These are phyloP conservation scores for Colletotrichum godetiae DNA, from an alignment of 2,329 filamentous ascomycete species.

Conservation along the genomic window DNA sequence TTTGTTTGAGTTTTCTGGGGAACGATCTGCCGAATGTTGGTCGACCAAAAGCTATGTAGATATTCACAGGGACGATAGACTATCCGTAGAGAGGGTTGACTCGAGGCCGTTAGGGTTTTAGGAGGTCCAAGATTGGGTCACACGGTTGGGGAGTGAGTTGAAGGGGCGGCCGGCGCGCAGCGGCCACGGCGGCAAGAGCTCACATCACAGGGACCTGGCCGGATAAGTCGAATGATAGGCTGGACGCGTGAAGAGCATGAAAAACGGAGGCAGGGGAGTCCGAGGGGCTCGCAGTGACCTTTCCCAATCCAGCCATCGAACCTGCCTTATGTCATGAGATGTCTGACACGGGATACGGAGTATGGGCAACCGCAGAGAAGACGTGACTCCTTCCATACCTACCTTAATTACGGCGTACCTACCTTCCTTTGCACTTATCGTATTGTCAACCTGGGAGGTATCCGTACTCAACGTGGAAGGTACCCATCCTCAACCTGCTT, in stretches of 20 bases:
- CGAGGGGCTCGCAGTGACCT: background rate
- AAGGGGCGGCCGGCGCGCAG: background rate
- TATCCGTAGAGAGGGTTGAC: background rate
- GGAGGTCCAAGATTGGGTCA: background rate
- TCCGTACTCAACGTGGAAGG: too few relatives aligned
- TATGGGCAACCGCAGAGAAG: background rate
- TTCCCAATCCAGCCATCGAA: background rate
- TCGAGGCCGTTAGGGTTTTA: slow-evolving; percentile 4
- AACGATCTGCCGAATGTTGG: slow-evolving; percentile 1
- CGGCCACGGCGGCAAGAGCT: slow-evolving; percentile 24
- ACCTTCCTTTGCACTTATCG: too few relatives aligned
- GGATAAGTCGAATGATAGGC: too few relatives aligned
- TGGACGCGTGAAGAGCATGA: background rate
- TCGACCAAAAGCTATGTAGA: background rate
- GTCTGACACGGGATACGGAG: background rate
- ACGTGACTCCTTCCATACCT: background rate
- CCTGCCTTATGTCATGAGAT: background rate
- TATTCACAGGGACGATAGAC: background rate
- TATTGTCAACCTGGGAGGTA: too few relatives aligned
- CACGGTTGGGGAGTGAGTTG: background rate
- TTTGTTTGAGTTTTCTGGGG: background rate
- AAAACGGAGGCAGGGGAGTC: background rate
- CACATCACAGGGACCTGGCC: background rate
- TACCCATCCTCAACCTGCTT: background rate
- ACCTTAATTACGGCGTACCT: too few relatives aligned